These are phyloP conservation scores for Agaricus sinodeliciosus DNA, from an alignment of 768 basidiomycete genomes.

Conservation along the genomic window DNA sequence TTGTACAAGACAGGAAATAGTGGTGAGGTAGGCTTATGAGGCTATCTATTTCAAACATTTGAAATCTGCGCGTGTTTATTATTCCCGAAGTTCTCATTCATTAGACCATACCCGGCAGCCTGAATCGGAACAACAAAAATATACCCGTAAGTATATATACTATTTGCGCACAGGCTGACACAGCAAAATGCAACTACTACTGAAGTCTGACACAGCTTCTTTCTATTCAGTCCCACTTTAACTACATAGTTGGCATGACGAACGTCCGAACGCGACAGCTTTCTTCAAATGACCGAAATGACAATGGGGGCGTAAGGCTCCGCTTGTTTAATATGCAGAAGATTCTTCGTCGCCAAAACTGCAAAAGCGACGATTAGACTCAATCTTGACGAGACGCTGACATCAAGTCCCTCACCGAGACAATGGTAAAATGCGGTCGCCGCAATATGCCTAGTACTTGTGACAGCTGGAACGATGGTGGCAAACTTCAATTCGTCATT, in stretches of 20 bases:
- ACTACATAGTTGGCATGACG: no score
- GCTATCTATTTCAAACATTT: no score
- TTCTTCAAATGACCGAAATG: slow-evolving; percentile 26
- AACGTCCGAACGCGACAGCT: background rate
- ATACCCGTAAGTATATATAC: background rate
- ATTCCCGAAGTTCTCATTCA: no score
- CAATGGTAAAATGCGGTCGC: slow-evolving; percentile 83
- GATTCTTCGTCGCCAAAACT: slow-evolving; percentile 77
- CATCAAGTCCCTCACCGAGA: slow-evolving; percentile 44
- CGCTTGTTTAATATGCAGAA: slow-evolving; percentile 54
- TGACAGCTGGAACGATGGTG: slow-evolving; percentile 53
- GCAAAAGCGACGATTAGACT: slow-evolving; percentile 7
- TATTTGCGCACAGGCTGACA: no score
- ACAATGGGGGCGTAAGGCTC: slow-evolving; percentile 51
- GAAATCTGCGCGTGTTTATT: no score
- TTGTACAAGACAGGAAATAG: slow-evolving; percentile 14
- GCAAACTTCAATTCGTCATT: slow-evolving; percentile 51
- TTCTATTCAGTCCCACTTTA: no score
- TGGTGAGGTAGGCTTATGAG: no score
- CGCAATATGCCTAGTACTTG: slow-evolving; percentile 72
- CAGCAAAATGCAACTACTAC: background rate
- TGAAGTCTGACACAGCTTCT: background rate
- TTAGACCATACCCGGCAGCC: no score
- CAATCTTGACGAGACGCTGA: slow-evolving; percentile 4
- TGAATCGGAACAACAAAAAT: background rate